Percentiles rank a stretch among this genome's conserved stretches.
Conservation (phyloP, 208 protist species). For the Trypanosomatidae sp. region DNA sequence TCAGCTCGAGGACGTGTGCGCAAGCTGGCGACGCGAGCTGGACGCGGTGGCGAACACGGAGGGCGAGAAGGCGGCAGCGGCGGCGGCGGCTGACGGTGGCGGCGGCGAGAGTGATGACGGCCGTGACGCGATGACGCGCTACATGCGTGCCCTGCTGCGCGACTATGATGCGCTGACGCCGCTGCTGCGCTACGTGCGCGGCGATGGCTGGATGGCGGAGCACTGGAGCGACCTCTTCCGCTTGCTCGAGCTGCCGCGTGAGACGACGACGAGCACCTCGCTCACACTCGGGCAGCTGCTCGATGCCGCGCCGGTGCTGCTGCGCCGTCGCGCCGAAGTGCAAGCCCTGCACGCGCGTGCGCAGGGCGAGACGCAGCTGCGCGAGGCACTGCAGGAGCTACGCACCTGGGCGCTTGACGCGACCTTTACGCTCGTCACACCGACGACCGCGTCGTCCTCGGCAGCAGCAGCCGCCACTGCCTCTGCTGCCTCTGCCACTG, state of each 20-base stretch:
- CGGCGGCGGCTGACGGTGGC: slow-evolving; percentile 1
- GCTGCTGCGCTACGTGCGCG: slow-evolving; percentile 85
- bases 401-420: slow-evolving; percentile 84
- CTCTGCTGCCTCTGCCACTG: no score
- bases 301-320: slow-evolving; percentile 42
- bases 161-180: slow-evolving; percentile 58
- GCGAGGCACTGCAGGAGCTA: slow-evolving; percentile 93
- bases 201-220: slow-evolving; percentile 92
- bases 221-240: slow-evolving; percentile 94
- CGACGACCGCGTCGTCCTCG: slow-evolving; percentile 5
- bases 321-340: slow-evolving; percentile 75
- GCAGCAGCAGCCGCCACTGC: no score
- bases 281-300: slow-evolving; percentile 89
- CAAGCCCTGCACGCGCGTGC: slow-evolving; percentile 90
- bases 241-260: slow-evolving; percentile 70
- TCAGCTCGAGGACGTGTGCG: slow-evolving; percentile 92
- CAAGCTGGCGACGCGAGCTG: slow-evolving; percentile 83
- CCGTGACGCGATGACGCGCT: slow-evolving; percentile 34
- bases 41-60: background rate
- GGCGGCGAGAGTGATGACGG: background rate
- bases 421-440: slow-evolving; percentile 76
- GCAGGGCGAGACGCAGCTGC: slow-evolving; percentile 90
- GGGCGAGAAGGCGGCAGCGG: slow-evolving; percentile 1
- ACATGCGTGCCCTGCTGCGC: slow-evolving; percentile 54
- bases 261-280: slow-evolving; percentile 49